A percentile compares a stretch with the other conserved stretches of the same genome.
Conservation (phyloP, 1,139 yeast genomes). For the Suhomyces bokatorum region DNA sequence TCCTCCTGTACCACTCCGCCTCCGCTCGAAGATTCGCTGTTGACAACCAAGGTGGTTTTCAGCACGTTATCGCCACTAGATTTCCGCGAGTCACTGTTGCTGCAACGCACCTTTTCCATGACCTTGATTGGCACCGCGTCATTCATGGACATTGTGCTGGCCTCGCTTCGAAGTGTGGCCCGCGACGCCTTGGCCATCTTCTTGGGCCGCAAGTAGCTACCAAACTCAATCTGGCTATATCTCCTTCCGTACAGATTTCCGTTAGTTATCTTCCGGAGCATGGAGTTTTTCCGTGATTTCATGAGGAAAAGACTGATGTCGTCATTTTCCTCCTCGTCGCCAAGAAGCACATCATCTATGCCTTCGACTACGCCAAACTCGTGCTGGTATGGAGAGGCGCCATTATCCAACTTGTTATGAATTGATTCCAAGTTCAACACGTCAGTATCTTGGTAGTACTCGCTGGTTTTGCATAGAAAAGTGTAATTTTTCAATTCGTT, state of each 20-base stretch:
- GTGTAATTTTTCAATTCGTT: constrained; percentile 37
- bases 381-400: constrained; percentile 12
- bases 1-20: constrained; percentile 8
- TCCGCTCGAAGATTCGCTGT: not conserved
- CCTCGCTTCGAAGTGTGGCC: constrained; percentile 28
- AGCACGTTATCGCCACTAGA: constrained; percentile 9
- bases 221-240: constrained; percentile 17
- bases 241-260: constrained; percentile 12
- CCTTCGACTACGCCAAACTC: constrained; percentile 20
- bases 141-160: constrained; percentile 36
- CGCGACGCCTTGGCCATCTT: constrained; percentile 4
- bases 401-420: constrained; percentile 6
- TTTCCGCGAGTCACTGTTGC: constrained; percentile 15
- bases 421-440: constrained; percentile 21
- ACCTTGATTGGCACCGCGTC: constrained; percentile 9
- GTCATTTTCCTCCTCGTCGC: constrained; percentile 15
- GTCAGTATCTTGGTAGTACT: constrained; percentile 33
- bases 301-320: constrained; percentile 25
- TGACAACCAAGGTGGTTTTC: constrained; percentile 9
- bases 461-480: constrained; percentile 32
- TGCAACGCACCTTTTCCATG: constrained; percentile 16
- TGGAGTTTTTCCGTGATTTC: constrained; percentile 27
- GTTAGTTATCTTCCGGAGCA: constrained; percentile 11
- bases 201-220: constrained; percentile 7
- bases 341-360: constrained; percentile 17